phyloP scores from a whole-genome alignment of 2,329 filamentous ascomycete genomes.

The Immersiporthe knoxdaviesiana region DNA sequence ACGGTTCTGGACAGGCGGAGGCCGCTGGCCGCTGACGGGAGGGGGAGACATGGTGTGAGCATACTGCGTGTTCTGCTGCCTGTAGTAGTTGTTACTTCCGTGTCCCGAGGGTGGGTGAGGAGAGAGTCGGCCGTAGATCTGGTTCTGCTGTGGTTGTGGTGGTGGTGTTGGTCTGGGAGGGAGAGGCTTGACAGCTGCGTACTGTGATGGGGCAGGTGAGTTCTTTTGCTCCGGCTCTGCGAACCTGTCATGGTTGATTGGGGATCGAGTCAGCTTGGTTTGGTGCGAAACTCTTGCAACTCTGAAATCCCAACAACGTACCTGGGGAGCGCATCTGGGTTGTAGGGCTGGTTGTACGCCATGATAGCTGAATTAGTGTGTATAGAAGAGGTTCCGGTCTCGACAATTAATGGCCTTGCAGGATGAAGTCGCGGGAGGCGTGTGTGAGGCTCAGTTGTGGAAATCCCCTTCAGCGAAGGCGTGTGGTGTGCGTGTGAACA shows the following conservation, averaged over 20 bases:
- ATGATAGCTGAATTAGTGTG: slow-evolving; percentile 52
- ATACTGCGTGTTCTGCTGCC: slow-evolving; percentile 36
- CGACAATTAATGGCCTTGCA: slow-evolving; percentile 4
- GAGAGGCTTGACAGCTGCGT: slow-evolving; percentile 51
- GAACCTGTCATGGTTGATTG: slow-evolving; percentile 44
- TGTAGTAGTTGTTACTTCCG: slow-evolving; percentile 14
- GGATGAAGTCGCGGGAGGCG: background rate
- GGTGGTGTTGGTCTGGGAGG: slow-evolving; percentile 44
- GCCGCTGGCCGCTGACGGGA: slow-evolving; percentile 49
- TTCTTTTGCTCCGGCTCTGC: slow-evolving; percentile 51
- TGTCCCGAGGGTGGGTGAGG: slow-evolving; percentile 22
- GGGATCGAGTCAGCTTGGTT: slow-evolving; percentile 22
- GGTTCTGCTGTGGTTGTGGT: slow-evolving; percentile 18
- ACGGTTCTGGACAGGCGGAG: slow-evolving; percentile 48
- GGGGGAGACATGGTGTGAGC: slow-evolving; percentile 52
- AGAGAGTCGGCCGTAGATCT: slow-evolving; percentile 29
- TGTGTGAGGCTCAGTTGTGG: background rate
- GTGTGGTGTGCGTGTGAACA: background rate
- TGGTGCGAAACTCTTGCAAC: background rate
- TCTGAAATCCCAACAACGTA: slow-evolving; percentile 50
- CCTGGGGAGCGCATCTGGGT: slow-evolving; percentile 93
- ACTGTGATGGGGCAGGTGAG: slow-evolving; percentile 41
- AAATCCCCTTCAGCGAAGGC: too few relatives aligned
- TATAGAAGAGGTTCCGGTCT: slow-evolving; percentile 18
- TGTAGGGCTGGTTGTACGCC: slow-evolving; percentile 93